Percentiles rank a stretch among this genome's conserved stretches.
phyloP scores from a whole-genome alignment of 768 basidiomycete species.

The Russula foetens region DNA sequence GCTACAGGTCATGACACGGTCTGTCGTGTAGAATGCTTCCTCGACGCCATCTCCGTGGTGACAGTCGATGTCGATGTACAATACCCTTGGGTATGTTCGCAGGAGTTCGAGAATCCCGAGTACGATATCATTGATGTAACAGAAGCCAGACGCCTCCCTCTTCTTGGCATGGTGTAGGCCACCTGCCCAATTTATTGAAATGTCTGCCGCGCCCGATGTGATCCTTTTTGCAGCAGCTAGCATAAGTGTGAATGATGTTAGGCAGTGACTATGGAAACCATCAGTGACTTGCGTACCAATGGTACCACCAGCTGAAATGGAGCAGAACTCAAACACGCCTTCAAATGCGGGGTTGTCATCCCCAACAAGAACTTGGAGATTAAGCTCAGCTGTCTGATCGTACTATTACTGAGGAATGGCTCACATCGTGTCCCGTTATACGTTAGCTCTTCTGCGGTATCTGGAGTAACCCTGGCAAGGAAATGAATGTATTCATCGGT shows the following conservation, averaged over 20 bases:
- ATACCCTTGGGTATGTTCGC: conserved; percentile 75
- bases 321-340: conserved; percentile 94
- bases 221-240: conserved; percentile 76
- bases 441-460: conserved; percentile 81
- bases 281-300: conserved; percentile 43
- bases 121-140: conserved; percentile 98
- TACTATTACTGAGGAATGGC: conserved; percentile 24
- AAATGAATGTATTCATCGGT: conserved; percentile 98
- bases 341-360: conserved; percentile 98
- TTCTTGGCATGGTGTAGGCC: conserved; percentile 99
- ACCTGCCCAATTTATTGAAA: conserved; percentile 95
- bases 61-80: conserved; percentile 97
- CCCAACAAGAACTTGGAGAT: conserved; percentile 47
- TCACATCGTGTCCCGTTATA: conserved; percentile 79
- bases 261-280: background rate
- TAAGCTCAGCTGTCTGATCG: background rate
- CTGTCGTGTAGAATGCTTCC: conserved; percentile 96
- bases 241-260: background rate
- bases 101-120: conserved; percentile 89
- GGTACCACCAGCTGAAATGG: conserved; percentile 93
- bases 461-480: conserved; percentile 79
- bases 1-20: conserved; percentile 93
- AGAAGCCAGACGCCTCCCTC: conserved; percentile 95
- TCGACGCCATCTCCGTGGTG: conserved; percentile 99
- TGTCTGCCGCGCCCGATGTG: conserved; percentile 68